A percentile compares a stretch with the other conserved stretches of the same genome.
phyloP scores from a whole-genome alignment of 2,329 filamentous ascomycete genomes.

The Colletotrichum eremochloae region DNA sequence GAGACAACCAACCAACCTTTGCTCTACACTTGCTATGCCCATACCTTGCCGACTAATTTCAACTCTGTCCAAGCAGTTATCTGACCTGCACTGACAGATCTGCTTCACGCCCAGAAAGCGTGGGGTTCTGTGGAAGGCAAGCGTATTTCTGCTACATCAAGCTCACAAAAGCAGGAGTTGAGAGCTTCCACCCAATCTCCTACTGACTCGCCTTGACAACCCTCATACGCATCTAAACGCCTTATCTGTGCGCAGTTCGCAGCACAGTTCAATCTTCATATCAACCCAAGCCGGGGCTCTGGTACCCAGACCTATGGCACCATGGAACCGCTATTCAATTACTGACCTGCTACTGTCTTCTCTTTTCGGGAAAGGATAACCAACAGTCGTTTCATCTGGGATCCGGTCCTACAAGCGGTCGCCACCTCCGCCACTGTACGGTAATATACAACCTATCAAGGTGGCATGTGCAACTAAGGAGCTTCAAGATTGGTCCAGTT shows the following conservation, averaged over 20 bases:
- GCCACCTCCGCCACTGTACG: constrained; percentile 49
- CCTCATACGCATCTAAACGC: constrained; percentile 31
- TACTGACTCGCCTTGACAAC: constrained; percentile 4
- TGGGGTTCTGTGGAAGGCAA: background rate
- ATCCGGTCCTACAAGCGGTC: constrained; percentile 56
- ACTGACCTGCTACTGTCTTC: constrained; percentile 36
- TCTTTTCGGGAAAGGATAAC: constrained; percentile 47
- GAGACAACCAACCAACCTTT: no score
- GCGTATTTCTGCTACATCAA: background rate
- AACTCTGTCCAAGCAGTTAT: no score
- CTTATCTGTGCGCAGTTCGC: constrained; percentile 29
- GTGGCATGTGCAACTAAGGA: background rate
- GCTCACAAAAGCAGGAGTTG: background rate
- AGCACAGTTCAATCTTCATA: constrained; percentile 42
- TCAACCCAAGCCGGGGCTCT: constrained; percentile 45
- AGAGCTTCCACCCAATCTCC: constrained; percentile 43
- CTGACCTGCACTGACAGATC: background rate
- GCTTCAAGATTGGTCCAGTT: constrained; percentile 48
- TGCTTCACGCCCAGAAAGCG: background rate
- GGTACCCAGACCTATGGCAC: constrained; percentile 46
- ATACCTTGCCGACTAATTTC: background rate
- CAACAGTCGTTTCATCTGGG: constrained; percentile 45
- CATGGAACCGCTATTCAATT: constrained; percentile 28
- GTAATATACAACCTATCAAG: constrained; percentile 11
- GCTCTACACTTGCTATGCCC: no score